phyloP scores from a whole-genome alignment of 2,329 filamentous ascomycete species.

The Aureobasidium pullulans region DNA sequence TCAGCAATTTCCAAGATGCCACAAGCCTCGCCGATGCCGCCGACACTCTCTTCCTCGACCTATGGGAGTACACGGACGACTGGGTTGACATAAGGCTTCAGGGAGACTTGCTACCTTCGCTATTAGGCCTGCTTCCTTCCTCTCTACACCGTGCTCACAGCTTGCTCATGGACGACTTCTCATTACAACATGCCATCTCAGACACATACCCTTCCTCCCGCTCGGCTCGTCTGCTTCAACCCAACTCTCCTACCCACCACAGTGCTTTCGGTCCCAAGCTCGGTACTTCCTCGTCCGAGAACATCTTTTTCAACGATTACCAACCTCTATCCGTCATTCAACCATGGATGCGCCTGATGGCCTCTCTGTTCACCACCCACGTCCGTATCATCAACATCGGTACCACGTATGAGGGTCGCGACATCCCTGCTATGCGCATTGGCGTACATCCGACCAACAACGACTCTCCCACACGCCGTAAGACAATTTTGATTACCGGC shows the following conservation, averaged over 20 bases:
- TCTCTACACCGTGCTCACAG: constrained; percentile 66
- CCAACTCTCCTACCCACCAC: constrained; percentile 1
- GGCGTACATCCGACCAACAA: constrained; percentile 52
- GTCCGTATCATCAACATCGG: constrained; percentile 70
- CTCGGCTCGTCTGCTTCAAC: constrained; percentile 3
- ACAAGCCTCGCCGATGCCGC: constrained; percentile 64
- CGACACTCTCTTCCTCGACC: constrained; percentile 71
- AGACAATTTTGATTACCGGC: constrained; percentile 74
- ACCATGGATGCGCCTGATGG: constrained; percentile 87
- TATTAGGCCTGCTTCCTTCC: constrained; percentile 69
- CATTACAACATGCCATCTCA: constrained; percentile 65
- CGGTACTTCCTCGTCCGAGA: constrained; percentile 41
- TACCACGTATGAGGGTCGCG: constrained; percentile 78
- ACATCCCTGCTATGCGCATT: constrained; percentile 74
- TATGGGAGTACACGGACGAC: constrained; percentile 77
- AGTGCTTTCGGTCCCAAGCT: constrained; percentile 22
- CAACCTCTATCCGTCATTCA: constrained; percentile 76
- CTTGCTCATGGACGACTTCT: constrained; percentile 65
- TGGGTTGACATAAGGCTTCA: constrained; percentile 80
- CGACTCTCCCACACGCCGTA: constrained; percentile 46
- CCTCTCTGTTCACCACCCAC: constrained; percentile 81
- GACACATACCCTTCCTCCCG: constrained; percentile 59
- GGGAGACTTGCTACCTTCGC: constrained; percentile 66
- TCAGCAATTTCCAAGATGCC: constrained; percentile 63
- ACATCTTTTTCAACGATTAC: constrained; percentile 88